phyloP scores from a whole-genome alignment of 768 basidiomycete species.

The Russula dissimulans region DNA sequence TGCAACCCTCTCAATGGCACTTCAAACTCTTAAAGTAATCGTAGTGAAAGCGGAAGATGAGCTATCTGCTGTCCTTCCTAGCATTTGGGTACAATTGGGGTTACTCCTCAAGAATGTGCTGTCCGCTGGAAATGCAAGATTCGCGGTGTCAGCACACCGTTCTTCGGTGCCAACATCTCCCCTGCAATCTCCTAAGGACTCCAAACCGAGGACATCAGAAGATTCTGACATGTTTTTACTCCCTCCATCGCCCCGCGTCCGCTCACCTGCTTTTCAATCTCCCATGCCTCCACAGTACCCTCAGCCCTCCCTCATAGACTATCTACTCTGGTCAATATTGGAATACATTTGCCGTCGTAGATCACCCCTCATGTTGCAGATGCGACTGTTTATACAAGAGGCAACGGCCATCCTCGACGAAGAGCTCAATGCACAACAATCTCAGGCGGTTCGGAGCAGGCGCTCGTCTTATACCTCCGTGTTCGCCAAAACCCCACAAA shows the following conservation, averaged over 20 bases:
- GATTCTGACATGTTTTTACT: constrained; percentile 18
- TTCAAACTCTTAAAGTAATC: constrained; percentile 63
- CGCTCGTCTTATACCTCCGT: constrained; percentile 37
- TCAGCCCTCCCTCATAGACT: constrained; percentile 56
- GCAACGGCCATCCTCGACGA: constrained; percentile 47
- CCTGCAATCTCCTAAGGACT: constrained; percentile 33
- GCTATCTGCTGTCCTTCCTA: constrained; percentile 43
- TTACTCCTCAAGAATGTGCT: constrained; percentile 42
- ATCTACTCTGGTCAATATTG: constrained; percentile 61
- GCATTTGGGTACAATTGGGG: constrained; percentile 57
- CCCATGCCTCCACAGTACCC: constrained; percentile 22
- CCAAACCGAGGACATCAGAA: constrained; percentile 7
- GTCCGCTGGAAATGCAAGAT: constrained; percentile 51
- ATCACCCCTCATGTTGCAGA: constrained; percentile 53
- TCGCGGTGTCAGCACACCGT: constrained; percentile 39
- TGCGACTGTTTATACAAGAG: constrained; percentile 58
- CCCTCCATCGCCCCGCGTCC: constrained; percentile 21
- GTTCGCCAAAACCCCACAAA: constrained; percentile 49
- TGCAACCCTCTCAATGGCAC: constrained; percentile 35
- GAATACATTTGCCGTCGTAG: constrained; percentile 57
- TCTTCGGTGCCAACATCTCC: constrained; percentile 45
- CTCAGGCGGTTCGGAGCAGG: constrained; percentile 25
- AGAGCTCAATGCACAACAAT: constrained; percentile 34
- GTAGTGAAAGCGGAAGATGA: constrained; percentile 54
- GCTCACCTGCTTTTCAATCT: constrained; percentile 23